Conservation (phyloP, 176 grass and related monocot genomes). For the Oryza longistaminata region DNA sequence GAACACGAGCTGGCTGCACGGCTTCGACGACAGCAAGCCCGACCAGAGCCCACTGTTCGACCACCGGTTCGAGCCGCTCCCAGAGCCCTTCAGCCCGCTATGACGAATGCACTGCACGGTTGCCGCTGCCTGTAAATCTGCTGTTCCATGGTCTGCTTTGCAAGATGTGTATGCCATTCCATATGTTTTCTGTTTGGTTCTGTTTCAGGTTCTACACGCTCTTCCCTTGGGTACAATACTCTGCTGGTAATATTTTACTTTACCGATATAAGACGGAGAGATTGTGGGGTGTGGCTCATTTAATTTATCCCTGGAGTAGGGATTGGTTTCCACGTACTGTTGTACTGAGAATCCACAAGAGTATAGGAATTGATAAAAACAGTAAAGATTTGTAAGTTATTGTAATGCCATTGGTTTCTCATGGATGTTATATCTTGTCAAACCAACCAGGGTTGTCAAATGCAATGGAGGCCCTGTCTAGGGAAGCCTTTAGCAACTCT, state of each 20-base stretch:
- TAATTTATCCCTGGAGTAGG: neutral
- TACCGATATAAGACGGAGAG: neutral
- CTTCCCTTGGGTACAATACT: neutral
- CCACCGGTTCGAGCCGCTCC: constrained; percentile 88
- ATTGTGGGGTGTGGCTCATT: constrained; percentile 19
- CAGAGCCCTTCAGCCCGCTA: constrained; percentile 88
- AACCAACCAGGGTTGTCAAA: neutral
- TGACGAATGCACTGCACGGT: constrained; percentile 24
- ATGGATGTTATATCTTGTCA: neutral
- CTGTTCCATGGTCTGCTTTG: neutral
- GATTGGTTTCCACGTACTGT: constrained; percentile 31
- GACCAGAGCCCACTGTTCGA: constrained; percentile 87
- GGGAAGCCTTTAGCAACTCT: too few species aligned
- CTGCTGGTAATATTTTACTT: neutral
- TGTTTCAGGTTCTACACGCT: constrained; percentile 13
- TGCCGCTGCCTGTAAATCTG: constrained; percentile 22
- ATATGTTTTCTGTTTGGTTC: constrained; percentile 29
- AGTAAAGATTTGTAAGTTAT: constrained; percentile 37
- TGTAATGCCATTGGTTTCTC: constrained; percentile 13
- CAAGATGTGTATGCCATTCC: constrained; percentile 39
- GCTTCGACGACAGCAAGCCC: constrained; percentile 68
- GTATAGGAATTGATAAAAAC: constrained; percentile 25
- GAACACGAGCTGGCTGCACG: constrained; percentile 87
- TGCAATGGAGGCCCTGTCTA: too few species aligned
- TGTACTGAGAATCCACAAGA: constrained; percentile 9